A percentile compares a stretch with the other conserved stretches of the same genome.
Evolutionary conservation across 2,329 filamentous ascomycete genomes (phyloP).

Genomic region (Ascochyta koolunga): DNA sequence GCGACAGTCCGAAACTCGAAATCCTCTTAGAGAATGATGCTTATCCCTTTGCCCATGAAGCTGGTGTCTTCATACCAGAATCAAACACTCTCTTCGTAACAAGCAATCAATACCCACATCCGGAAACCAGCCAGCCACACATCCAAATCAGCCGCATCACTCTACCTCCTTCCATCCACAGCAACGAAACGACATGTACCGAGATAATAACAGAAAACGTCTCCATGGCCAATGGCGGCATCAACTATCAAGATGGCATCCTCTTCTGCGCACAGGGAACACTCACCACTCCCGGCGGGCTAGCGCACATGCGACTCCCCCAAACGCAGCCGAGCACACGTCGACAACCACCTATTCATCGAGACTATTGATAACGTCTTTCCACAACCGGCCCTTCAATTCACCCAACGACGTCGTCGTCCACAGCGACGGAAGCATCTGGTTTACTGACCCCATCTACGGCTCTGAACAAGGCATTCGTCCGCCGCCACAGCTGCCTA

Average conservation of each 20-base stretch:
- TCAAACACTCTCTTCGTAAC: constrained; percentile 48
- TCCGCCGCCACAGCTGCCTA: constrained; percentile 29
- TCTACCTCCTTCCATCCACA: constrained; percentile 7
- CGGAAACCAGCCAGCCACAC: constrained; percentile 19
- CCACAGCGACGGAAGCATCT: constrained; percentile 50
- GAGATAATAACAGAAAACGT: constrained; percentile 15
- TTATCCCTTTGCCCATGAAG: constrained; percentile 67
- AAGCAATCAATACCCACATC: constrained; percentile 41
- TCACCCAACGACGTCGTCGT: constrained; percentile 50
- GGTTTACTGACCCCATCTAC: constrained; percentile 54
- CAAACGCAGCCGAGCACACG: constrained; percentile 3
- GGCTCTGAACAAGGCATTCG: constrained; percentile 31
- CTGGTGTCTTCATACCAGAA: constrained; percentile 45
- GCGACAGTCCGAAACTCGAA: constrained; percentile 15
- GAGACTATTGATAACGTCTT: constrained; percentile 46
- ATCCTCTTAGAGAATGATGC: constrained; percentile 58
- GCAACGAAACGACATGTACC: constrained; percentile 2
- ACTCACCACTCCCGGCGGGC: constrained; percentile 32
- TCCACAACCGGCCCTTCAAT: constrained; percentile 53
- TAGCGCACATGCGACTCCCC: constrained; percentile 39
- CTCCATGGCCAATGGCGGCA: constrained; percentile 34
- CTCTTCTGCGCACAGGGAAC: constrained; percentile 46
- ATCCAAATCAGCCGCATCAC: constrained; percentile 26
- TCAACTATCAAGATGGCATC: constrained; percentile 38
- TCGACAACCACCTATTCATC: constrained; percentile 8